A percentile compares a stretch with the other conserved stretches of the same genome.
These are phyloP conservation scores for Austroboletus festivus DNA, from an alignment of 768 basidiomycete genomes.

Conservation along the genomic window DNA sequence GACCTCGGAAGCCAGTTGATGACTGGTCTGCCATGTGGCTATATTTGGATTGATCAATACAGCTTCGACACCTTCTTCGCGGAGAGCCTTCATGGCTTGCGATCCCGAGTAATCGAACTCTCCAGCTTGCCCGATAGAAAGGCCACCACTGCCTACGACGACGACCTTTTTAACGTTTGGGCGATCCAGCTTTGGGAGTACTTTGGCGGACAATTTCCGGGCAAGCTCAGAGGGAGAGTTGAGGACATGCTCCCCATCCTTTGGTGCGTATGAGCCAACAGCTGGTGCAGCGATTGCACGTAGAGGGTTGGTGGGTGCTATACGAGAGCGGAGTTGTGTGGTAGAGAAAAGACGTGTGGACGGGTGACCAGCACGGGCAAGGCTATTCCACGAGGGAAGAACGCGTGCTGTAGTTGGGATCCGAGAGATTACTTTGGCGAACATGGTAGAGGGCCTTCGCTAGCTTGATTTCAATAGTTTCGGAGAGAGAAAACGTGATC, in stretches of 20 bases:
- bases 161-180: conserved; percentile 93
- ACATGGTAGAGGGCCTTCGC: conserved; percentile 7
- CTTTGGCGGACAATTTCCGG: conserved; percentile 88
- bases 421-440: conserved; percentile 6
- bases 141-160: conserved; percentile 93
- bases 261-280: conserved; percentile 64
- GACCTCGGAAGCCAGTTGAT: conserved; percentile 93
- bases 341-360: conserved; percentile 51
- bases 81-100: conserved; percentile 95
- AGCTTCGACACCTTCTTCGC: conserved; percentile 91
- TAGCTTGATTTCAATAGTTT: conserved; percentile 11
- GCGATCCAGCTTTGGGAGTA: conserved; percentile 86
- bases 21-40: conserved; percentile 98
- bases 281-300: conserved; percentile 73
- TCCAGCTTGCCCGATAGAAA: conserved; percentile 97
- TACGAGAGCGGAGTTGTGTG: conserved; percentile 34
- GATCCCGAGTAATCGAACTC: conserved; percentile 99
- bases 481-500: conserved; percentile 31
- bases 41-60: conserved; percentile 99
- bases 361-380: conserved; percentile 19
- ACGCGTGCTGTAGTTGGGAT: conserved; percentile 12
- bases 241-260: conserved; percentile 70
- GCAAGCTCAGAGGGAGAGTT: conserved; percentile 95
- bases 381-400: conserved; percentile 14
- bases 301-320: conserved; percentile 48